Percentiles rank a stretch among this genome's conserved stretches.
These are phyloP conservation scores for Lactifluus piperatus DNA, from an alignment of 768 basidiomycete genomes.

Conservation along the genomic window DNA sequence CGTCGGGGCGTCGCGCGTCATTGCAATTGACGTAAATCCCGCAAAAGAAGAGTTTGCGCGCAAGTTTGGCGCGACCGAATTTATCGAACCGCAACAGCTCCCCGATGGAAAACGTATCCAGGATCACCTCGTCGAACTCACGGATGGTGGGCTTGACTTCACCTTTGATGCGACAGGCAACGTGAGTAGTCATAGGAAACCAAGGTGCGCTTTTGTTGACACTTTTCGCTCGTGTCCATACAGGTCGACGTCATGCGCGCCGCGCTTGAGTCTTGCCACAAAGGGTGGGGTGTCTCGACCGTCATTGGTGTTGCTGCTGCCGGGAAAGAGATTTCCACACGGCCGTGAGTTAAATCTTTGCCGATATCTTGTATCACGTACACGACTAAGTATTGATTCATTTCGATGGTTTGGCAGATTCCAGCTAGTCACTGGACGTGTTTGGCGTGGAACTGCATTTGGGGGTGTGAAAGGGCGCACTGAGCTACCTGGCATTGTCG, in stretches of 20 bases:
- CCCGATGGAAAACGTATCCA: constrained; percentile 79
- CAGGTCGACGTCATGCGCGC: constrained; percentile 89
- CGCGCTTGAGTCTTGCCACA: constrained; percentile 98
- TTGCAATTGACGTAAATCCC: constrained; percentile 88
- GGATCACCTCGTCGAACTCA: constrained; percentile 82
- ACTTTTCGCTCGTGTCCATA: background rate
- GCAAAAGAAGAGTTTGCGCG: constrained; percentile 79
- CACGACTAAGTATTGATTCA: background rate
- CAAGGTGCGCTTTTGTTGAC: constrained; percentile 9
- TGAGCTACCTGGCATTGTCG: constrained; percentile 87
- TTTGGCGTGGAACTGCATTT: constrained; percentile 93
- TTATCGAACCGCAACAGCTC: constrained; percentile 72
- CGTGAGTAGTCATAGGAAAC: constrained; percentile 27
- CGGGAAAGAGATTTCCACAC: constrained; percentile 61
- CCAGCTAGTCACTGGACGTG: constrained; percentile 77
- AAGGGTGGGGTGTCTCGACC: constrained; percentile 97
- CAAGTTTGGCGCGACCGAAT: constrained; percentile 94
- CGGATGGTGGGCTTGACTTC: constrained; percentile 94
- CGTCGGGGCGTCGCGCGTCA: constrained; percentile 80
- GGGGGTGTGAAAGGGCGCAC: constrained; percentile 98
- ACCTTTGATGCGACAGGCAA: constrained; percentile 98
- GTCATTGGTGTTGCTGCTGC: constrained; percentile 96
- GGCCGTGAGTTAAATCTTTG: constrained; percentile 24
- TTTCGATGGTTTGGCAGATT: constrained; percentile 23
- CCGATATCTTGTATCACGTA: constrained; percentile 29